Evolutionary conservation across 1,284 basidiomycete species (phyloP), one percentile per base, ranked within the genome.

Genomic region (Inonotus obliquus): DNA sequence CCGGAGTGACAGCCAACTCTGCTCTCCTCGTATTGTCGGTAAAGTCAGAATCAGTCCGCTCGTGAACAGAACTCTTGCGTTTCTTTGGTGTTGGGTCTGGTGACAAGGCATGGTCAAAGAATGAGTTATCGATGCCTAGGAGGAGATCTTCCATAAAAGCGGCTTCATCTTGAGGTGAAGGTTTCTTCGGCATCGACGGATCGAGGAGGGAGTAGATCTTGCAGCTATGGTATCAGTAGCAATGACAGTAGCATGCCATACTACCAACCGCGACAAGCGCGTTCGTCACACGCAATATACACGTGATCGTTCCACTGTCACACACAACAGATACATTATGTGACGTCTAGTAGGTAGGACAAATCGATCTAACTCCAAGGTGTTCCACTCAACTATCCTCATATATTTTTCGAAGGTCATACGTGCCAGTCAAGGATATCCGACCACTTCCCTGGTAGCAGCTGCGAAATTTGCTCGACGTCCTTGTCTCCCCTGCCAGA

Each of bases 401-500:
- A 14, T n/a, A 32, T 32, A 4, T 32, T 4, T 21, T 2, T 7
- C n/a, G 41, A 17, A n/a, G 11, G n/a, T 21, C 19, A 73, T 41
- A 87, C 76, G 66, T 95, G 91, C 94, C 94, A 96, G 78, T 94
- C 90, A 52, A 96, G 82, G 67, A 78, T 86, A 69, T 95, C 87
- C 39, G 90, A 93, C 93, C 93, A 96, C 74, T 94, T 89, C 54
- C 81, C 82, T 19, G 91, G 91, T 54, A 94, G 78, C 45, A 92
- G 75, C 68, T 94, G 78, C 19, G 89, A 92, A 65, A 96, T 94
- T 70, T 96, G 89, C 71, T 95, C 91, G 0, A 97, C 94, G 70
- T 97, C 94, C 74, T 97, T 97, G 74, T 97, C 95, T 37, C 95
- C 94, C 67, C 95, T 82, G 56, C 94, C 94, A 54, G 91, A 94